These are phyloP conservation scores for Populus nigra DNA, from an alignment of 345 rosid genomes.

Conservation along the genomic window DNA sequence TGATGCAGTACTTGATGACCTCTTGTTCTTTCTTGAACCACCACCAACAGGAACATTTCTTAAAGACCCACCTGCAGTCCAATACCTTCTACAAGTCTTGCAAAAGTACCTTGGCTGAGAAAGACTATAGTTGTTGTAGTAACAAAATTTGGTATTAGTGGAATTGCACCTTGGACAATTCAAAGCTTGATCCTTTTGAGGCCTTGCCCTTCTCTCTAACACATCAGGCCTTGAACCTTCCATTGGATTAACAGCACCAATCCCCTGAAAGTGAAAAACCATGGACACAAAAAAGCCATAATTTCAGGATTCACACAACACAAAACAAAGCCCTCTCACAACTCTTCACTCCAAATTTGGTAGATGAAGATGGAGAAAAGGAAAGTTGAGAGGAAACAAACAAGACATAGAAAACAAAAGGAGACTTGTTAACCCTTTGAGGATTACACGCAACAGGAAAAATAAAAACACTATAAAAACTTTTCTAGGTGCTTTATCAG, in stretches of 20 bases:
- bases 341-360: not conserved
- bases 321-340: not conserved
- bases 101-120: conserved; percentile 62
- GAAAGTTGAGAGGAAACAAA: conserved; percentile 16
- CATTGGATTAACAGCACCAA: conserved; percentile 35
- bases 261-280: conserved; percentile 31
- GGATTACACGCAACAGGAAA: conserved; percentile 19
- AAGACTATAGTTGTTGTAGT: conserved; percentile 59
- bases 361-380: not conserved
- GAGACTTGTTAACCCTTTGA: conserved; percentile 18
- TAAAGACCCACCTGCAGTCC: conserved; percentile 61
- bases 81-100: conserved; percentile 59
- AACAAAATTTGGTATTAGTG: conserved; percentile 52
- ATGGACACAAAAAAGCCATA: conserved; percentile 18
- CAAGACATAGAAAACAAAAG: conserved; percentile 26
- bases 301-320: conserved; percentile 25
- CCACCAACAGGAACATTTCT: conserved; percentile 66
- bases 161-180: conserved; percentile 61
- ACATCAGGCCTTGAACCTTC: conserved; percentile 28
- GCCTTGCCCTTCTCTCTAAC: conserved; percentile 36
- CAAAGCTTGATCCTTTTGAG: conserved; percentile 40
- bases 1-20: conserved; percentile 26
- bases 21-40: conserved; percentile 57
- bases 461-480: conserved; percentile 7
- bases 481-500: conserved; percentile 23